Conservation (phyloP, 352 stramenopile genomes). For the Aphanomyces cochlioides region DNA sequence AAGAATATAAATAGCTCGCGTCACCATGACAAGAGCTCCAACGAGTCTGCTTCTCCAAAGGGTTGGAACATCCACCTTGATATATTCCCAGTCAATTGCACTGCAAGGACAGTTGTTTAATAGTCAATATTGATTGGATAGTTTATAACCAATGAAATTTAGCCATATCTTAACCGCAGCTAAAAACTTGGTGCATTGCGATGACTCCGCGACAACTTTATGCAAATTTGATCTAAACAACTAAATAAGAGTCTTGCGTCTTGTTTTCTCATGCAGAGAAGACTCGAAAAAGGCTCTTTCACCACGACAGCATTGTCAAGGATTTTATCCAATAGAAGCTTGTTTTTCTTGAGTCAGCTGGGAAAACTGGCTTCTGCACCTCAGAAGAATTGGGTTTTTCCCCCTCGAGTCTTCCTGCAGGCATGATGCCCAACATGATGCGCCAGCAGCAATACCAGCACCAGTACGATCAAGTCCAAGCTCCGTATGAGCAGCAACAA, state of each 20-base stretch:
- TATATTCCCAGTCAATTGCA: too few relatives aligned
- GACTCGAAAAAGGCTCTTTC: background rate
- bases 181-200: too few relatives aligned
- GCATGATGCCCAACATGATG: slow-evolving; percentile 4
- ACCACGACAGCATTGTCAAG: background rate
- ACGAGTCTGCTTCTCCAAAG: too few relatives aligned
- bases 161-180: background rate
- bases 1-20: too few relatives aligned
- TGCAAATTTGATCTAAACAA: background rate
- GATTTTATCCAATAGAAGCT: background rate
- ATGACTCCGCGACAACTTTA: too few relatives aligned
- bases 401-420: background rate
- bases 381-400: background rate
- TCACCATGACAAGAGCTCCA: too few relatives aligned
- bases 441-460: background rate
- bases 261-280: background rate
- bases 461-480: background rate
- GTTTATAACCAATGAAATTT: slow-evolving; percentile 3
- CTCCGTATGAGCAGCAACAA: background rate
- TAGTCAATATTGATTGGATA: background rate
- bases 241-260: background rate
- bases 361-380: background rate
- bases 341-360: background rate
- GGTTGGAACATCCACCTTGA: too few relatives aligned
- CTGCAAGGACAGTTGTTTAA: too few relatives aligned